Base-by-base conservation (phyloP, 805 yeast genomes). In the Starmerella bombi region DNA sequence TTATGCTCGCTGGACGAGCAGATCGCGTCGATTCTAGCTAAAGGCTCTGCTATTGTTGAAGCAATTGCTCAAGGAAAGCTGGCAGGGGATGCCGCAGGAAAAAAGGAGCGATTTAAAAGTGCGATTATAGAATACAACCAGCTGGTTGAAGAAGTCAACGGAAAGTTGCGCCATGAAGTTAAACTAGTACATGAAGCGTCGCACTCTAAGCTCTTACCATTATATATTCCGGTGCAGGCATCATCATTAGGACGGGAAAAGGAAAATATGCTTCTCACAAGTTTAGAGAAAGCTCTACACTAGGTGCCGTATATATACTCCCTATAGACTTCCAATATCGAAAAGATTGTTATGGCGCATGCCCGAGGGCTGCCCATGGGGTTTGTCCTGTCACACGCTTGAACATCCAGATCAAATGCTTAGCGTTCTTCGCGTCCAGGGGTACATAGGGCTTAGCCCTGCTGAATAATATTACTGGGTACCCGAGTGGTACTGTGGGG, bases 181-280 rank as follows among this genome's bases (percentile, higher is more conserved):
- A 72, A 73, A 53, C 52, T 70, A 12, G 63, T 80, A 58, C 85
- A 80, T 58, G 50, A 49, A 6, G 59, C 59, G 23, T 61, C 64
- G 37, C 65, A 67, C 41, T 64, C 66, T 16, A 69, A 68, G 36
- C 70, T 80, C 30, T 62, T 80, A 21, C 91, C 93, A 1, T 69
- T 80, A 3, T 67, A 70, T 32, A 71, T 80, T 19, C 79, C 77
- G 38, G 76, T 76, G 48, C 77, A 78, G 60, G 82, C 84, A 27
- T 72, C 81, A 4, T 68, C 71, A 61, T 68, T 78, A 22, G 84
- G 85, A 2, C 62, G 63, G 30, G 68, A 63, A 47, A 77, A 79
- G 55, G 61, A 79, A 37, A 59, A 63, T 8, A 67, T 66, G 38
- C 37, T 59, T 3, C 53, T 55, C 51, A 3, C 17, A 5, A 27